Percentiles rank a stretch among this genome's conserved stretches.
phyloP scores from a whole-genome alignment of 2,329 filamentous ascomycete genomes.

The Elsinoe ampelina region DNA sequence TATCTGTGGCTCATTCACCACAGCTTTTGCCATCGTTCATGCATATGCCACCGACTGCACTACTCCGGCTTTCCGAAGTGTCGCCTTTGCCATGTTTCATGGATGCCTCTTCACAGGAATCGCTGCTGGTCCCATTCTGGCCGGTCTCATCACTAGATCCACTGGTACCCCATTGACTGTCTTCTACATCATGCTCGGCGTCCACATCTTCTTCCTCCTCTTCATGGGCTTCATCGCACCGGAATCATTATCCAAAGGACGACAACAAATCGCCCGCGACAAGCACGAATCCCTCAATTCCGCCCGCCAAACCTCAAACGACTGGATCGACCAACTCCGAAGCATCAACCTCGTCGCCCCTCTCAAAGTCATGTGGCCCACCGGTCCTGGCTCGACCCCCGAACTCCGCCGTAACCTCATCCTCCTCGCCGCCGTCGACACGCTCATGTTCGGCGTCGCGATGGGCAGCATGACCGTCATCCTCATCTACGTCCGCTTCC shows the following conservation, averaged over 20 bases:
- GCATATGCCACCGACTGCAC: slow-evolving; percentile 89
- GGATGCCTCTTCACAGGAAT: slow-evolving; percentile 84
- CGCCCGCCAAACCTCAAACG: slow-evolving; percentile 25
- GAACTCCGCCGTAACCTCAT: slow-evolving; percentile 71
- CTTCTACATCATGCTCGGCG: slow-evolving; percentile 70
- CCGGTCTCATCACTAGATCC: slow-evolving; percentile 67
- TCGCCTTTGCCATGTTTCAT: slow-evolving; percentile 83
- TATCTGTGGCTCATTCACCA: slow-evolving; percentile 77
- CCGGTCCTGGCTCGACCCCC: slow-evolving; percentile 50
- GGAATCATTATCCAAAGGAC: slow-evolving; percentile 69
- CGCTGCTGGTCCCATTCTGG: slow-evolving; percentile 72
- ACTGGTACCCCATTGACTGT: slow-evolving; percentile 69
- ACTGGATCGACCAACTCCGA: slow-evolving; percentile 38
- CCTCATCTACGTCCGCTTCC: slow-evolving; percentile 70
- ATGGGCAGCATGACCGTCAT: slow-evolving; percentile 76
- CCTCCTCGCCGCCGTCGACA: slow-evolving; percentile 69
- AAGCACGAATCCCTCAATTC: slow-evolving; percentile 44
- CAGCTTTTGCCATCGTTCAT: slow-evolving; percentile 67
- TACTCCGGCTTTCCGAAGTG: slow-evolving; percentile 64
- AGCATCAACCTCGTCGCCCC: slow-evolving; percentile 62
- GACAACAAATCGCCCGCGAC: slow-evolving; percentile 61
- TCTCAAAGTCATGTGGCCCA: slow-evolving; percentile 68
- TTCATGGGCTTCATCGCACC: slow-evolving; percentile 65
- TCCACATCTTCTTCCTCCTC: slow-evolving; percentile 64
- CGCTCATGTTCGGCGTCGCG: slow-evolving; percentile 68